phyloP scores from a whole-genome alignment of 495 filamentous ascomycete genomes.

The Penicillium goetzii region DNA sequence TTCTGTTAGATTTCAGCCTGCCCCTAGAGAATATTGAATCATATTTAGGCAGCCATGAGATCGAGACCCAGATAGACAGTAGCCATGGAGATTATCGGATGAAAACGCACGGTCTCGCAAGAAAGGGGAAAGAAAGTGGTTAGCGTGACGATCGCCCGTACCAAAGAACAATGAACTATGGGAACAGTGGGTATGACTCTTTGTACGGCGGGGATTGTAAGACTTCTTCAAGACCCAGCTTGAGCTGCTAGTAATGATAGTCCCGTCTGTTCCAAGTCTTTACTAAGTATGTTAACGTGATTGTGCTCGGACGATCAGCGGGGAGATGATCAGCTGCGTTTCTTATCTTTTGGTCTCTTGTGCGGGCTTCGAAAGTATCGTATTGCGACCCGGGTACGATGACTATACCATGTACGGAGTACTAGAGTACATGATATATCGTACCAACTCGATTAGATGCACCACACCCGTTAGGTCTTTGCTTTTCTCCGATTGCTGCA shows the following conservation, averaged over 20 bases:
- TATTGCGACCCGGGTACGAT: constrained; percentile 1
- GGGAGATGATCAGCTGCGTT: constrained; percentile 4
- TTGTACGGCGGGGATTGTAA: neutral
- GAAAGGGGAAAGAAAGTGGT: neutral
- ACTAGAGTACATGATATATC: neutral
- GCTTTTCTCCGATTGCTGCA: constrained; percentile 2
- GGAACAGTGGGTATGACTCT: neutral
- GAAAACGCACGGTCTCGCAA: neutral
- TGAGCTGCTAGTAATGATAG: neutral
- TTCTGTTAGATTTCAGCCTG: neutral
- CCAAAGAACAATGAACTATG: neutral
- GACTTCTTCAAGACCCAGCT: neutral
- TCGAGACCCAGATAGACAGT: neutral
- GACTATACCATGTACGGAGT: neutral
- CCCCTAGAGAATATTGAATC: neutral
- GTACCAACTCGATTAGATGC: neutral
- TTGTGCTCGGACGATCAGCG: neutral
- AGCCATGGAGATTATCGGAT: neutral
- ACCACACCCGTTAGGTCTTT: neutral
- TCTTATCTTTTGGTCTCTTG: constrained; percentile 7
- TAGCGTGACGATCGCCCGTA: neutral
- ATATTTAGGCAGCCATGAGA: neutral
- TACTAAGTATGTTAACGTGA: neutral
- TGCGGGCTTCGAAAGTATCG: neutral
- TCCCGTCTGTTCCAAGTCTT: neutral